Evolutionary conservation across 768 basidiomycete species (phyloP).

Genomic region (Rhizopogon vesiculosus): DNA sequence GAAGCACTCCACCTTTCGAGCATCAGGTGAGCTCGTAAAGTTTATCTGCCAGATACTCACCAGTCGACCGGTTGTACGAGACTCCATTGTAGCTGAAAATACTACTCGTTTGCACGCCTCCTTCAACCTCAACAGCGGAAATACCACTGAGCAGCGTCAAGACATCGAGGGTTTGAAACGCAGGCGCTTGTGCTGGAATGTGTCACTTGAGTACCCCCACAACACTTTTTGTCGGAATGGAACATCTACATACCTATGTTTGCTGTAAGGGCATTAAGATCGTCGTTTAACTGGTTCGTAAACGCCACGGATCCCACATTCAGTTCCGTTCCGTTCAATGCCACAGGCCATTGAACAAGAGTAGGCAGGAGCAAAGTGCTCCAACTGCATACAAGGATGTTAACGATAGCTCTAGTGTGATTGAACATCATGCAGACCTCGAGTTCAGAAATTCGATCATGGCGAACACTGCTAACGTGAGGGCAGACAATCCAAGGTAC

Average conservation of each 20-base stretch:
- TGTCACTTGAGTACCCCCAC: background rate
- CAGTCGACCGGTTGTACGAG: background rate
- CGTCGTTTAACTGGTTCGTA: background rate
- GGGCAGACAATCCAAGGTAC: background rate
- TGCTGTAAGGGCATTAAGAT: fast-evolving
- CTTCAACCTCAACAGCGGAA: background rate
- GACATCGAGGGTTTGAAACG: background rate
- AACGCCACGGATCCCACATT: background rate
- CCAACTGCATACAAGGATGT: background rate
- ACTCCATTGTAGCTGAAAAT: background rate
- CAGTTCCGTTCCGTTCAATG: background rate
- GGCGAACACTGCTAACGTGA: background rate
- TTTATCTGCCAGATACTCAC: background rate
- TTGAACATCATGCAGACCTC: background rate
- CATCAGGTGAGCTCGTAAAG: background rate
- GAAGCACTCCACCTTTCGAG: background rate
- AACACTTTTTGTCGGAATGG: background rate
- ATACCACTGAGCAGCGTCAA: background rate
- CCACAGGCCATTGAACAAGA: background rate
- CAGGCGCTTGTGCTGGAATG: background rate
- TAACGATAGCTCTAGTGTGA: background rate
- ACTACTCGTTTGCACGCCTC: background rate
- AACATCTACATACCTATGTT: background rate
- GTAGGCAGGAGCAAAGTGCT: background rate
- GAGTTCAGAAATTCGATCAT: background rate